Evolutionary conservation across 805 yeast genomes (phyloP).

Genomic region (Cyberlindnera bimundalis): DNA sequence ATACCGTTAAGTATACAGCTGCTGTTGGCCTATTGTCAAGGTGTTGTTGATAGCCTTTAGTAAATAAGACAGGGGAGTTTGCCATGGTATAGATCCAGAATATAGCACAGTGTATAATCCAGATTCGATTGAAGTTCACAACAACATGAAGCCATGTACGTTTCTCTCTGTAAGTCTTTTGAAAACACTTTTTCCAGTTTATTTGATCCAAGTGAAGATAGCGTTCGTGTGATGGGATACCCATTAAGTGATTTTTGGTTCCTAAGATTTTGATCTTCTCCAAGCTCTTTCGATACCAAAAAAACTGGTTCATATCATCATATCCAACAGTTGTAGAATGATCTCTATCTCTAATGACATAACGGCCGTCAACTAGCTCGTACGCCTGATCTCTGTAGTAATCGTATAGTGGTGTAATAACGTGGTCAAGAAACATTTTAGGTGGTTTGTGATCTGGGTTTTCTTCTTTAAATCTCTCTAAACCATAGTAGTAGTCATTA

Average conservation of each 20-base stretch:
- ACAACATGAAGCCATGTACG: constrained; percentile 76
- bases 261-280: constrained; percentile 48
- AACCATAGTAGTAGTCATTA: constrained; percentile 56
- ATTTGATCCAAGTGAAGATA: constrained; percentile 51
- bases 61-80: constrained; percentile 67
- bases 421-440: constrained; percentile 53
- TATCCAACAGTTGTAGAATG: constrained; percentile 75
- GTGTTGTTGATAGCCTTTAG: constrained; percentile 49
- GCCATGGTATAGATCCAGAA: constrained; percentile 76
- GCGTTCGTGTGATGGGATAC: constrained; percentile 50
- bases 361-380: constrained; percentile 39
- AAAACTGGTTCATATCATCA: constrained; percentile 85
- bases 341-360: constrained; percentile 51
- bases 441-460: constrained; percentile 31
- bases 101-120: constrained; percentile 71
- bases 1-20: constrained; percentile 51
- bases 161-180: constrained; percentile 70
- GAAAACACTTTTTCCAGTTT: constrained; percentile 64
- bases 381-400: constrained; percentile 55
- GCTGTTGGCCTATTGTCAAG: constrained; percentile 58
- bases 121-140: constrained; percentile 71
- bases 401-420: constrained; percentile 71
- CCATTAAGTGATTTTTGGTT: constrained; percentile 30
- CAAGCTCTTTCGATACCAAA: constrained; percentile 77
- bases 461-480: constrained; percentile 34